These are phyloP conservation scores for Picea engelmannii DNA, from an alignment of 83 land plant species.

Conservation along the genomic window DNA sequence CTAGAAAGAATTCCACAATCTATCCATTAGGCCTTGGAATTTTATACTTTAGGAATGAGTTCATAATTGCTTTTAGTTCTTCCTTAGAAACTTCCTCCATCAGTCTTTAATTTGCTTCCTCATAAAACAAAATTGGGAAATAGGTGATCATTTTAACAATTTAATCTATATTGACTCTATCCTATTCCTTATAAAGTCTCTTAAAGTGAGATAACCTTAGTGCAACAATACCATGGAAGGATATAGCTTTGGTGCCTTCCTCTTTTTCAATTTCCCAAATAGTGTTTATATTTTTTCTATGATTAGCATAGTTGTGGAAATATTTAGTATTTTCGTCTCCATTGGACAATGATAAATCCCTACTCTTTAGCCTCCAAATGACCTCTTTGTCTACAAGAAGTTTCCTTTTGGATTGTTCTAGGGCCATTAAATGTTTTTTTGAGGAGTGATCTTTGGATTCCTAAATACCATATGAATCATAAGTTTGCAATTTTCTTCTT, in stretches of 20 bases:
- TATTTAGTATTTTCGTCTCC: not conserved
- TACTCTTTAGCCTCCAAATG: not conserved
- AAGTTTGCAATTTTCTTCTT: not conserved
- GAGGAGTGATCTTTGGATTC: too few species aligned
- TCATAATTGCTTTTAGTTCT: not conserved
- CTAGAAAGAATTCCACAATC: too few species aligned
- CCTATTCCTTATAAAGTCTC: not conserved
- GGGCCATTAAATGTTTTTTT: not conserved
- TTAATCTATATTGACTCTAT: not conserved
- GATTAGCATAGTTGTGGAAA: not conserved
- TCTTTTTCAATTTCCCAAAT: not conserved
- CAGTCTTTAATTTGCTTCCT: not conserved
- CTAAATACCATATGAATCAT: too few species aligned
- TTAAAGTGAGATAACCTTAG: not conserved
- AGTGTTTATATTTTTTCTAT: not conserved
- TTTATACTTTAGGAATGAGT: too few species aligned
- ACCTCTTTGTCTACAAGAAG: not conserved
- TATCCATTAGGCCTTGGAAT: too few species aligned
- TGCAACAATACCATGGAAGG: not conserved
- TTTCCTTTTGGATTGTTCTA: not conserved
- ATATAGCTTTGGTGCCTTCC: not conserved
- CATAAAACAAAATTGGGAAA: not conserved
- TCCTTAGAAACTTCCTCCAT: not conserved
- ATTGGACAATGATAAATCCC: not conserved
- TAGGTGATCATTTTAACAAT: not conserved